Evolutionary conservation across 495 filamentous ascomycete genomes (phyloP), one percentile per base, ranked within the genome.

Genomic region (Penicillium pulvis): DNA sequence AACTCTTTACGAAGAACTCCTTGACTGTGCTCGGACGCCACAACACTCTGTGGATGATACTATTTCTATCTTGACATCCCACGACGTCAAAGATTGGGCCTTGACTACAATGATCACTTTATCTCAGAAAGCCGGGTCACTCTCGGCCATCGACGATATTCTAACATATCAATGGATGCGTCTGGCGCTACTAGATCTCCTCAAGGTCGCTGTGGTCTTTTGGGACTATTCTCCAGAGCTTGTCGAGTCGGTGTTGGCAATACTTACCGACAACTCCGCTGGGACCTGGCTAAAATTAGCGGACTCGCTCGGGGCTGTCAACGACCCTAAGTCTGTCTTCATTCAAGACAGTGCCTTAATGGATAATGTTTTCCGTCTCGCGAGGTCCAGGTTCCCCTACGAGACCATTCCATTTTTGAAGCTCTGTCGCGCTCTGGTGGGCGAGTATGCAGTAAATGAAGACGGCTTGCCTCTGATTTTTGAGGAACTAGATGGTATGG

Each of bases 361-460:
- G 64, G 72, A 75, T 19, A 71, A 67, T 24, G 79, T 90, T 53
- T 81, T 92, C 36, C 70, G 75, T 20, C 75, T 82, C 56, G 84
- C 94, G 2, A 81, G 84, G 20, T 81, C 81, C 53, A 86, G 93
- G 45, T 98, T 91, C 71, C 94, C 94, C 1, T 91, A 89, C 70
- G 94, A 98, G 72, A 85, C 87, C 23, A 66, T 85, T n/a, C 91
- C 94, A 4, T 90, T 97, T 59, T 61, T 96, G 52, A 82, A 82
- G 52, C 68, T 92, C 42, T 84, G 81, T 53, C 81, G 82, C 48
- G 83, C 84, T 19, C 58, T 90, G 12, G 60, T 75, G 17, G 72
- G 64, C 55, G 70, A 64, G 41, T 66, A 76, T 43, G 53, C 71
- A 5, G 60, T 76, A 16, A 79, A 84, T 43, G 73, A 81, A 26